A percentile compares a stretch with the other conserved stretches of the same genome.
phyloP scores from a whole-genome alignment of 2,329 filamentous ascomycete species.

The Fusarium falciforme region DNA sequence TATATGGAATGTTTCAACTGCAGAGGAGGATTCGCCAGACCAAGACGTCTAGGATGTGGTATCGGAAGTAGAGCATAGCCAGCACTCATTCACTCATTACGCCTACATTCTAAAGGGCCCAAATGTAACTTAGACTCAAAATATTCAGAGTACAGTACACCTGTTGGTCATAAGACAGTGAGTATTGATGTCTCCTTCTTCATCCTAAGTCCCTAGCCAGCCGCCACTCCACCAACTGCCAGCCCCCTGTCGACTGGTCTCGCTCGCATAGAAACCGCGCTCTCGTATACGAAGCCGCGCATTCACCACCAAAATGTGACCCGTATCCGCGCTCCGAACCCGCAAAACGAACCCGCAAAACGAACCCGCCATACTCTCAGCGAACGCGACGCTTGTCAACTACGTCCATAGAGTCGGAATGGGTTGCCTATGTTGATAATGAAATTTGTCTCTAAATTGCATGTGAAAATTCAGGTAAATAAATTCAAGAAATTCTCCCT shows the following conservation, averaged over 20 bases:
- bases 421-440: not conserved
- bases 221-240: not conserved
- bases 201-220: not conserved
- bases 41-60: not conserved
- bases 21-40: conserved; percentile 42
- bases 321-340: not conserved
- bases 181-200: not conserved
- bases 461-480: not conserved
- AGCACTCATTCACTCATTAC: not conserved
- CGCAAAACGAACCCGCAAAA: not conserved
- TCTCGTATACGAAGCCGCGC: not conserved
- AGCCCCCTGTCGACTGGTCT: not conserved
- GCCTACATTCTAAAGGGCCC: not conserved
- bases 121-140: not conserved
- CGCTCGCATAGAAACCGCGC: not conserved
- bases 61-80: not conserved
- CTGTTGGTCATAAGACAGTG: not conserved
- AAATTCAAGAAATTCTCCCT: not conserved
- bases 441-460: no score
- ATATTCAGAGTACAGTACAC: not conserved
- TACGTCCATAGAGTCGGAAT: not conserved
- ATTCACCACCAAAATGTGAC: not conserved
- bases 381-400: not conserved
- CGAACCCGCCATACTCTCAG: not conserved
- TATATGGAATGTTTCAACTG: conserved; percentile 52